Percentiles rank a stretch among this genome's conserved stretches.
These are phyloP conservation scores for Onygenales sp. DNA, from an alignment of 2,329 filamentous ascomycete genomes.

Conservation along the genomic window DNA sequence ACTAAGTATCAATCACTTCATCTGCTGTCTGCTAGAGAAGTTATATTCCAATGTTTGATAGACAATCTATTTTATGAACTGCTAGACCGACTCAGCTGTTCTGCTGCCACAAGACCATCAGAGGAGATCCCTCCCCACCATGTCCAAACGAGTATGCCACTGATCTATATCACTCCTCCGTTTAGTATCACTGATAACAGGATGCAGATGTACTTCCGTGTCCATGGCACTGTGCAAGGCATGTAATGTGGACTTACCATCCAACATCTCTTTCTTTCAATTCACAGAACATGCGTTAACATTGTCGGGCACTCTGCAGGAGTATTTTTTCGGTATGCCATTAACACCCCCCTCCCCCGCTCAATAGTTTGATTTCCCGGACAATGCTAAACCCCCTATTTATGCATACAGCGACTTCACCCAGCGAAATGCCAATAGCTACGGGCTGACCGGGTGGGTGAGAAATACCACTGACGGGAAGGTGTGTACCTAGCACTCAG, in stretches of 20 bases:
- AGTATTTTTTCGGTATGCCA: slow-evolving; percentile 1
- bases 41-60: too few relatives aligned
- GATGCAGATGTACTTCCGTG: slow-evolving; percentile 1
- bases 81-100: too few relatives aligned
- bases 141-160: slow-evolving; percentile 1
- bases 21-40: too few relatives aligned
- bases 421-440: slow-evolving; percentile 31
- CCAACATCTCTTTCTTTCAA: background rate
- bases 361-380: background rate
- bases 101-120: too few relatives aligned
- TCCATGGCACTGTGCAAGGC: slow-evolving; percentile 3
- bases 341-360: background rate
- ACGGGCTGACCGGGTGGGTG: slow-evolving; percentile 40
- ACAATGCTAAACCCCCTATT: background rate
- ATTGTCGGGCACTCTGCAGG: background rate
- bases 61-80: too few relatives aligned
- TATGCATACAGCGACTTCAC: slow-evolving; percentile 31
- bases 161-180: background rate
- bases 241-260: background rate
- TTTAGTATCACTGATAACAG: background rate
- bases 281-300: background rate
- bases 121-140: background rate
- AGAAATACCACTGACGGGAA: slow-evolving; percentile 38
- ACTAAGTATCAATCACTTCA: background rate
- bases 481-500: slow-evolving; percentile 16